Conservation (phyloP, 306 rosid species). For the Gastrolobium bilobum region DNA sequence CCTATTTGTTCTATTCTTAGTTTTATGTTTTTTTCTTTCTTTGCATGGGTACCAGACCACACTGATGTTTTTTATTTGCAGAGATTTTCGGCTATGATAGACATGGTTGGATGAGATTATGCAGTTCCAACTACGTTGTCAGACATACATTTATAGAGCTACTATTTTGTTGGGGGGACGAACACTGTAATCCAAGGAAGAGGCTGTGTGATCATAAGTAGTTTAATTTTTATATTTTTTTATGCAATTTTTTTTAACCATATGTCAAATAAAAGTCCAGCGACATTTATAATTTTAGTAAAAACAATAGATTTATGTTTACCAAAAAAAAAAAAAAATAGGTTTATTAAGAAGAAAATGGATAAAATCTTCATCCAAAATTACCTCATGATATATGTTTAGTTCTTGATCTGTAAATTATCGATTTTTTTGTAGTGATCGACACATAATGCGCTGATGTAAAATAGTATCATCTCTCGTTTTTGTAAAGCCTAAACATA, state of each 20-base stretch:
- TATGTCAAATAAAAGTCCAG: too few species aligned
- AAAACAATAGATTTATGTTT: too few species aligned
- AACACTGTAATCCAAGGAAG: slow-evolving; percentile 25
- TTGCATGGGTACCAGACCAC: background rate
- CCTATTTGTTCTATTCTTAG: too few species aligned
- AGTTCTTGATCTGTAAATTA: background rate
- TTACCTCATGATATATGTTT: too few species aligned
- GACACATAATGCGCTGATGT: slow-evolving; percentile 13
- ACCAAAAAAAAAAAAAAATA: too few species aligned
- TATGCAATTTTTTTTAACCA: too few species aligned
- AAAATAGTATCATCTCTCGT: too few species aligned
- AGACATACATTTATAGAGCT: background rate
- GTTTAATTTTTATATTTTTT: too few species aligned
- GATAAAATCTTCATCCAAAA: too few species aligned
- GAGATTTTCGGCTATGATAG: slow-evolving; percentile 1
- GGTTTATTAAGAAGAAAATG: too few species aligned
- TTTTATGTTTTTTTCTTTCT: background rate
- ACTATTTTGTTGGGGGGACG: background rate
- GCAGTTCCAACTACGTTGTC: background rate
- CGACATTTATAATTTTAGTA: too few species aligned
- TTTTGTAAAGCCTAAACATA: too few species aligned
- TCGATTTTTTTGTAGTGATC: slow-evolving; percentile 1
- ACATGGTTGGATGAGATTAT: background rate
- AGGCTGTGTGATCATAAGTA: background rate
- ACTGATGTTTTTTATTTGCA: background rate